Conservation (phyloP, 768 basidiomycete genomes). For the Leucosporidium yakuticum region DNA sequence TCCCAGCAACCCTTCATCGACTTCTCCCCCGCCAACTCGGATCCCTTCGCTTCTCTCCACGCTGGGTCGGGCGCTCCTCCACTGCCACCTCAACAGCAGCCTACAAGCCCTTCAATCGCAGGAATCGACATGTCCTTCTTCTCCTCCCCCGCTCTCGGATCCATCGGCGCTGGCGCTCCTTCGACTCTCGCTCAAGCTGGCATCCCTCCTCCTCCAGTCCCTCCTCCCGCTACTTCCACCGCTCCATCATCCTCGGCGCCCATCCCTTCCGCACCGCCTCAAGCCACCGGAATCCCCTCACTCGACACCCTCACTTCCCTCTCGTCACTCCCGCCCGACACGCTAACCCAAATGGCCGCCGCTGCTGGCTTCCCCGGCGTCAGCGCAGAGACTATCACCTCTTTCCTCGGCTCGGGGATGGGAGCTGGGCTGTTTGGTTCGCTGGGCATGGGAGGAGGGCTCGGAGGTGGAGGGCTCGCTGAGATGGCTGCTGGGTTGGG, state of each 20-base stretch:
- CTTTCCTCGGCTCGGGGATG: too few species aligned
- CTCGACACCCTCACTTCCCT: background rate
- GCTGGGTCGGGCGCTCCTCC: too few species aligned
- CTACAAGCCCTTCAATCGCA: too few species aligned
- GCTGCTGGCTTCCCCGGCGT: too few species aligned
- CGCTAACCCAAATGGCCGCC: too few species aligned
- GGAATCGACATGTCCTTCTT: background rate
- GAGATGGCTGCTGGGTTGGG: too few species aligned
- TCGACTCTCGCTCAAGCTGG: background rate
- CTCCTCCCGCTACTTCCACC: constrained; percentile 2
- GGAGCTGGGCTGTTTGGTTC: background rate
- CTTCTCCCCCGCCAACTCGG: background rate
- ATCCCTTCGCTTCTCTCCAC: too few species aligned
- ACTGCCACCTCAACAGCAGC: too few species aligned
- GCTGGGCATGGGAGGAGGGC: background rate
- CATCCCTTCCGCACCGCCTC: background rate
- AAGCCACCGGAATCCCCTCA: background rate
- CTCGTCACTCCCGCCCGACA: too few species aligned
- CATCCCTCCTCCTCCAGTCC: background rate
- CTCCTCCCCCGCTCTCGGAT: background rate
- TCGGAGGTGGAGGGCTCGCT: too few species aligned
- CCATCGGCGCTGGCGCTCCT: background rate
- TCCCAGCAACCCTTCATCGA: background rate
- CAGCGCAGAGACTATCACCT: too few species aligned
- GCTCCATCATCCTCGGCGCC: constrained; percentile 13